Base-by-base conservation (phyloP, 2,329 filamentous ascomycete genomes). In the Neofusicoccum umdonicola region DNA sequence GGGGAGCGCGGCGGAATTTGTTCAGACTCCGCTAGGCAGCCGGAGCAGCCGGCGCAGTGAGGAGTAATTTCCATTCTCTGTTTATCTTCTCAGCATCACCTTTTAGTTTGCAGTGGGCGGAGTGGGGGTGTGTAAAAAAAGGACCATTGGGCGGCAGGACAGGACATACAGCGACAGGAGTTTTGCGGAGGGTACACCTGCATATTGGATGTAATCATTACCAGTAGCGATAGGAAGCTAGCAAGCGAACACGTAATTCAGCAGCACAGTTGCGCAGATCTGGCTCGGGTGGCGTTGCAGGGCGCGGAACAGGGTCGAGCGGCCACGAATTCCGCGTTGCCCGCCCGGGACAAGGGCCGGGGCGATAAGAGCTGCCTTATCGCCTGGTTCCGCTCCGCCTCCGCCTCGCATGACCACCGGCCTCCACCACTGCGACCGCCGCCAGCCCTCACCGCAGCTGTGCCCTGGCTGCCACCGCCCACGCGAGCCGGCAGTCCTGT, bases 1-100 rank as follows among this genome's bases (percentile, higher is more conserved):
- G 1, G 76, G 77, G 58, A 71, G 74, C 3, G 69, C 71, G 11
- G 76, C 75, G 7, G 76, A 78, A 65, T 71, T 78, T 67, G 71
- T 78, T 3, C 73, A 77, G 8, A 44, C 51, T 19, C 42, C 62
- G 62, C 27, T 34, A 27, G 58, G 64, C 1, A 62, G 64, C 22
- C 45, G 47, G 17, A 52, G 60, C 47, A 64, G 34, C 19, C 12
- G 44, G 44, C 62, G 52, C n/a, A 57, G 62, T 15, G 60, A 52
- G 19, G 41, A 47, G 22, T 35, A 42, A 6, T 54, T 63, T 34
- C 19, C 35, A 39, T 63, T 63, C 60, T 44, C 60, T 54, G 60
- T 63, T 37, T 50, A 50, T 62, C 37, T 51, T 48, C 19, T 37
- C n/a, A 62, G 58, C 22, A 58, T 58, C 54, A 56, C 54, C 58